Conservation (phyloP, 2,329 filamentous ascomycete genomes). For the Raffaelea arxii region DNA sequence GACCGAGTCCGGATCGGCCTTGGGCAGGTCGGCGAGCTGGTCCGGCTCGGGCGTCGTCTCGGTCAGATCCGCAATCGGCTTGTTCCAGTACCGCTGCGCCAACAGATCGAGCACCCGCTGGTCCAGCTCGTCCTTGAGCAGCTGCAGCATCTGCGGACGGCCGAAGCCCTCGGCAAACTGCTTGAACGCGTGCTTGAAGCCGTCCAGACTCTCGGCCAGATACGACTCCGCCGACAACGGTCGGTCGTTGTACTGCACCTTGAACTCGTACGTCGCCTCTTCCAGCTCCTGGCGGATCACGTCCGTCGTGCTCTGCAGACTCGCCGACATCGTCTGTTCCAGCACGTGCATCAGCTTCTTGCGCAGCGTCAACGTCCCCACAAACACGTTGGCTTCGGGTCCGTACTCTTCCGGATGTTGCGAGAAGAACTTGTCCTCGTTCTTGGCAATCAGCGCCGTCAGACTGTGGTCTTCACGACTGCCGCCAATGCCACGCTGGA, state of each 20-base stretch:
- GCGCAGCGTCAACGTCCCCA: slow-evolving; percentile 77
- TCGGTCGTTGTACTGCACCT: slow-evolving; percentile 97
- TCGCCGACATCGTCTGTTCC: slow-evolving; percentile 94
- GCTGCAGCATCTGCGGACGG: slow-evolving; percentile 74
- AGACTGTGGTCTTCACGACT: slow-evolving; percentile 44
- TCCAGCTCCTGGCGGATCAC: slow-evolving; percentile 92
- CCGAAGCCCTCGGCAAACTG: slow-evolving; percentile 86
- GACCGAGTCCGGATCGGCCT: slow-evolving; percentile 71
- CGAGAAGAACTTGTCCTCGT: slow-evolving; percentile 81
- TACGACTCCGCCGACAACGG: slow-evolving; percentile 94
- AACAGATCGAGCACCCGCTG: slow-evolving; percentile 90
- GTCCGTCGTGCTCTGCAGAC: slow-evolving; percentile 78
- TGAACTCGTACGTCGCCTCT: slow-evolving; percentile 96
- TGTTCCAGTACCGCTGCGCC: slow-evolving; percentile 95
- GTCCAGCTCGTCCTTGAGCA: slow-evolving; percentile 87
- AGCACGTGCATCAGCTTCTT: slow-evolving; percentile 97
- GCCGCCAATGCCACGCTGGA: slow-evolving; percentile 67
- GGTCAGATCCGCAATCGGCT: slow-evolving; percentile 76
- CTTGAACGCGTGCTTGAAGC: slow-evolving; percentile 97
- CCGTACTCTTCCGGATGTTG: slow-evolving; percentile 76
- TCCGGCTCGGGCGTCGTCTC: slow-evolving; percentile 58
- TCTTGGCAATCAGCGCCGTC: slow-evolving; percentile 70
- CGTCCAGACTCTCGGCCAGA: slow-evolving; percentile 85
- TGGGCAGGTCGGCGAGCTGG: slow-evolving; percentile 67
- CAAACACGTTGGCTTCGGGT: slow-evolving; percentile 57